Percentiles rank a stretch among this genome's conserved stretches.
phyloP scores from a whole-genome alignment of 1,139 yeast genomes.

The Hemisphaericaspora xylanilytica region DNA sequence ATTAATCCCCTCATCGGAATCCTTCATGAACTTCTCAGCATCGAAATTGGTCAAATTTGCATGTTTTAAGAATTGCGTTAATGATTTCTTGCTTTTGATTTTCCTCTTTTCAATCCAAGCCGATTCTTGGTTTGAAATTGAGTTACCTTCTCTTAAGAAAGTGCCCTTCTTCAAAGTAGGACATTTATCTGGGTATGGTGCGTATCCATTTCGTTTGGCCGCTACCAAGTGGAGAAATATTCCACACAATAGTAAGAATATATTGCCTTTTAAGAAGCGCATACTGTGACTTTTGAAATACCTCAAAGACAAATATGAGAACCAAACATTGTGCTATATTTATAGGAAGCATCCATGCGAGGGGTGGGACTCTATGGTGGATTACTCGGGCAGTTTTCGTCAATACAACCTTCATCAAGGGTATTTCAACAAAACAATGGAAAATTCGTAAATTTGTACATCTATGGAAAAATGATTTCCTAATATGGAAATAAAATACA shows the following conservation, averaged over 20 bases:
- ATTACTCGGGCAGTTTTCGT: too few relatives aligned
- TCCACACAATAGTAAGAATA: not conserved
- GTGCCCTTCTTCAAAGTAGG: conserved; percentile 32
- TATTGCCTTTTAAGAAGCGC: not conserved
- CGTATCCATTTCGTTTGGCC: conserved; percentile 45
- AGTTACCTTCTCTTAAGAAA: conserved; percentile 36
- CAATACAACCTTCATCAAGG: too few relatives aligned
- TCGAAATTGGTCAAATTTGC: conserved; percentile 62
- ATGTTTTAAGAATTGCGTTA: conserved; percentile 53
- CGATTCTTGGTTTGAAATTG: conserved; percentile 36
- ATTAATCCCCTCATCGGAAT: conserved; percentile 37
- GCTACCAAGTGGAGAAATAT: not conserved
- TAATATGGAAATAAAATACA: too few relatives aligned
- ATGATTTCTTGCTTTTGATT: conserved; percentile 48
- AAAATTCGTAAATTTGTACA: too few relatives aligned
- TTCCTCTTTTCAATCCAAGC: conserved; percentile 50
- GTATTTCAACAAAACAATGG: too few relatives aligned
- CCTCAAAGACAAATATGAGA: too few relatives aligned
- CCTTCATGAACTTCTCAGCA: conserved; percentile 42
- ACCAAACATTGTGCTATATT: too few relatives aligned
- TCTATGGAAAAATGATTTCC: too few relatives aligned
- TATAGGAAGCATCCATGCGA: too few relatives aligned
- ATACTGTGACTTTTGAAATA: not conserved
- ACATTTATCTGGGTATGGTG: conserved; percentile 61
- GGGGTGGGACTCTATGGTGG: too few relatives aligned